Conservation (phyloP, 1,139 yeast species). For the Lodderomyces beijingensis region DNA sequence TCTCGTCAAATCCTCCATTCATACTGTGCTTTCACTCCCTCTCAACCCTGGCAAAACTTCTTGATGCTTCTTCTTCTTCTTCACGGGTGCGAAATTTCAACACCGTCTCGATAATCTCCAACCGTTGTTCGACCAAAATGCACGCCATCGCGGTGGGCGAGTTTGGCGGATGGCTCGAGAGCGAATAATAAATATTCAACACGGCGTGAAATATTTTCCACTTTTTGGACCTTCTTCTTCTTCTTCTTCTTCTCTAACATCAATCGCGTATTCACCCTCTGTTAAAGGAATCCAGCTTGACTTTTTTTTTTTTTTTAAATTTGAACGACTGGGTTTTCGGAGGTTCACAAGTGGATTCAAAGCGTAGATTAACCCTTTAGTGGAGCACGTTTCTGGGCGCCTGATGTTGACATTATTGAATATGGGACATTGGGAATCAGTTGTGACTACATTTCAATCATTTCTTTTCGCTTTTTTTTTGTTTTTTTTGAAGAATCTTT, state of each 20-base stretch:
- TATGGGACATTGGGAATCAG: conserved; percentile 56
- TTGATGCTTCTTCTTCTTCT: conserved; percentile 1
- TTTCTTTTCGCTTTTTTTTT: no score
- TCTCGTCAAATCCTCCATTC: neutral
- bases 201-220: neutral
- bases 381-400: conserved; percentile 59
- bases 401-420: conserved; percentile 41
- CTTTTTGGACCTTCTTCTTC: conserved; percentile 5
- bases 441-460: conserved; percentile 40
- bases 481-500: no score
- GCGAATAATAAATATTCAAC: no score
- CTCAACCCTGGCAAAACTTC: neutral
- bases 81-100: no score
- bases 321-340: no score
- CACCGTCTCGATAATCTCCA: no score
- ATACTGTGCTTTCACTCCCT: neutral
- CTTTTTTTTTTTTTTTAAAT: no score
- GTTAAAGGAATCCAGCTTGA: conserved; percentile 20
- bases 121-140: no score
- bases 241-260: conserved; percentile 26
- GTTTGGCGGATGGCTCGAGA: no score
- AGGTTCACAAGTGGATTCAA: conserved; percentile 25
- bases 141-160: no score
- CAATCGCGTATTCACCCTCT: conserved; percentile 46
- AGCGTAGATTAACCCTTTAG: conserved; percentile 40